Conservation (phyloP, 2,329 filamentous ascomycete species). For the Corniculantispora saksenae region DNA sequence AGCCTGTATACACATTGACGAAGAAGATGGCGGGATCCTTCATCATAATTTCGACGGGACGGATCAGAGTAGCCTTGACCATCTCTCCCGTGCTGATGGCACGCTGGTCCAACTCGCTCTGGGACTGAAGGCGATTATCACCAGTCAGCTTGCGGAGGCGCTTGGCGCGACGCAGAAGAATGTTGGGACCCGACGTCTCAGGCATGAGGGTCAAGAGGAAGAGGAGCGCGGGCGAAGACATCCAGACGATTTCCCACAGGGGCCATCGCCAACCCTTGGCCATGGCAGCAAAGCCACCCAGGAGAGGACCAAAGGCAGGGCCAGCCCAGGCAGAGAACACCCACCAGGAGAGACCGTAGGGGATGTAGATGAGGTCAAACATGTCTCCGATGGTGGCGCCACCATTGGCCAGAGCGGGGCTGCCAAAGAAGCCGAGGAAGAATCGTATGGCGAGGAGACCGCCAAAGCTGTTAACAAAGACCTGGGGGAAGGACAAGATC, state of each 20-base stretch:
- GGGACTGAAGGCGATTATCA: constrained; percentile 20
- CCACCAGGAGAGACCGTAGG: constrained; percentile 7
- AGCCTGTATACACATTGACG: constrained; percentile 41
- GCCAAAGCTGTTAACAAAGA: neutral
- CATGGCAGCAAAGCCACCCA: constrained; percentile 62
- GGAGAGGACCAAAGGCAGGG: constrained; percentile 32
- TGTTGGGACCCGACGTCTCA: constrained; percentile 33
- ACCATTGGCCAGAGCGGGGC: neutral
- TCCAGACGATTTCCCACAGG: constrained; percentile 54
- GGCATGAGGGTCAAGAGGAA: constrained; percentile 17
- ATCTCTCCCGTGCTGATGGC: constrained; percentile 24
- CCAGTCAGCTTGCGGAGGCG: constrained; percentile 22
- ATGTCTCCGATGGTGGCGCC: constrained; percentile 1
- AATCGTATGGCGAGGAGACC: constrained; percentile 21
- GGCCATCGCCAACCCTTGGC: constrained; percentile 58
- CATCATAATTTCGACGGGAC: constrained; percentile 34
- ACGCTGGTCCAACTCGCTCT: constrained; percentile 27
- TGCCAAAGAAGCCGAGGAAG: constrained; percentile 4
- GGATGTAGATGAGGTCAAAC: neutral
- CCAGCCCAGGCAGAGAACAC: constrained; percentile 27
- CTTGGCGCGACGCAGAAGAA: constrained; percentile 23
- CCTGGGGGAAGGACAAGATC: neutral
- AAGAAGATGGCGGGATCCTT: constrained; percentile 37
- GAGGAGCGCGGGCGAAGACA: constrained; percentile 36
- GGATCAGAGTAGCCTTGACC: constrained; percentile 26